Evolutionary conservation across 106 monocot genomes (phyloP), one percentile per base, ranked within the genome.

Genomic region (Iris macrosiphon): DNA sequence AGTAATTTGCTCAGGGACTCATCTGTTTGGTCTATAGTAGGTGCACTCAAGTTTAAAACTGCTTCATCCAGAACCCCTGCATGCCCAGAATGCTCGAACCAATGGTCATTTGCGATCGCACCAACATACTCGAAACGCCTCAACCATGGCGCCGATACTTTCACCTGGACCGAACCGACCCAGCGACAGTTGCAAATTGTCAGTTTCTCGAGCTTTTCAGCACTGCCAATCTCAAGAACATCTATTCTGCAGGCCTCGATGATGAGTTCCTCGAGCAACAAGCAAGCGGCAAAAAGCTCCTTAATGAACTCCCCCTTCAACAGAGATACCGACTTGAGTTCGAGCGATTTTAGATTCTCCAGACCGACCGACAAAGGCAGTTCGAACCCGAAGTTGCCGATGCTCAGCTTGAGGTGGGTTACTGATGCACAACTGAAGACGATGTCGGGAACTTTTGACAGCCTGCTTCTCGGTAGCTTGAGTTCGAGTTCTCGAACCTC

Each of bases 241-340:
- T 59, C 68, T 3, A 59, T 50, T 18, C 20, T 47, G 68, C 68
- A 68, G 12, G 26, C 22, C 37, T 59, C 59, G 13, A 68, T 11
- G 46, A 49, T 7, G 7, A 68, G 15, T 2, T 68, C 40, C 30
- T 59, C 59, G 13, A 68, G 39, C 2, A 27, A 2, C 24, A 22
- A 14, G 18, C 68, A 68, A 16, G 30, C 1, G 15, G 37, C 46
- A 28, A 49, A 59, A 4, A 68, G 28, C 30, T 42, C 50, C 31
- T 16, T 20, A 19, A 68, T 50, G 31, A 59, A 68, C 37, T 2
- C 21, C 29, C 39, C 58, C n/a, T 40, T 22, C 20, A 20, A 7
- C 14, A 68, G 15, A 0, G 58, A 25, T 8, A 50, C 17, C 40
- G 50, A 59, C 18, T 17, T 14, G 17, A 68, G 49, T 9, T 50